Conservation (phyloP, 768 basidiomycete species). For the Galerina sulciceps region DNA sequence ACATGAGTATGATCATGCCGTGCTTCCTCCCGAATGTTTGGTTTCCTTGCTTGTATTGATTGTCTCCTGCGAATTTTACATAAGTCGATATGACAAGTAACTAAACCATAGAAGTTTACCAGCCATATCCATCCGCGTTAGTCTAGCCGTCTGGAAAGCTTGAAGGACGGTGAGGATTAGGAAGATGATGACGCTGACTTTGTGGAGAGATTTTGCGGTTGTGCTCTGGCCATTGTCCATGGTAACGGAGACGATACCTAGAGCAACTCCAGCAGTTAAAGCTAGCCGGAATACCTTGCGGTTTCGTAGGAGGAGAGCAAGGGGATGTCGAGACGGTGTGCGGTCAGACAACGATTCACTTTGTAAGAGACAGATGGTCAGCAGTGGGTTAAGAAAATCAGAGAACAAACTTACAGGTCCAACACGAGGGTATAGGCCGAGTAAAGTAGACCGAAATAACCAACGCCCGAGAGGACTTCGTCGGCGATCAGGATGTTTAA, state of each 20-base stretch:
- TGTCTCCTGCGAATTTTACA: not conserved
- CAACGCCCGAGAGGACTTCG: conserved; percentile 42
- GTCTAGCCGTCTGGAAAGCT: conserved; percentile 31
- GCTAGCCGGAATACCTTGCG: conserved; percentile 33
- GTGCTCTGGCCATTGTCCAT: conserved; percentile 6
- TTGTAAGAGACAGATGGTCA: not conserved
- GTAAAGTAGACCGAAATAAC: conserved; percentile 48
- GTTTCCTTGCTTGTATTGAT: not conserved
- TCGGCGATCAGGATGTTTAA: conserved; percentile 39
- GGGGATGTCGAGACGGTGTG: conserved; percentile 8
- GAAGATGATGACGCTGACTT: conserved; percentile 39
- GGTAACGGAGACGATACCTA: conserved; percentile 32
- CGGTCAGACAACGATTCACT: conserved; percentile 25
- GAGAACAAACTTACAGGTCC: conserved; percentile 36
- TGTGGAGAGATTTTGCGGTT: conserved; percentile 29
- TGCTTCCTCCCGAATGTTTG: conserved; percentile 30
- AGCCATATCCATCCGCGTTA: conserved; percentile 25
- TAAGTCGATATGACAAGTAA: not conserved
- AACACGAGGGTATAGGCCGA: conserved; percentile 45
- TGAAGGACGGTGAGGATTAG: conserved; percentile 38
- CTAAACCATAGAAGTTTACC: conserved; percentile 15
- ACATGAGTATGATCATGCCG: conserved; percentile 32
- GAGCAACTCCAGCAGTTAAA: conserved; percentile 31
- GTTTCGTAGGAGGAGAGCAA: conserved; percentile 31
- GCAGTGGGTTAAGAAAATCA: not conserved